Conservation (phyloP, 768 basidiomycete species). For the Tremella mesenterica region DNA sequence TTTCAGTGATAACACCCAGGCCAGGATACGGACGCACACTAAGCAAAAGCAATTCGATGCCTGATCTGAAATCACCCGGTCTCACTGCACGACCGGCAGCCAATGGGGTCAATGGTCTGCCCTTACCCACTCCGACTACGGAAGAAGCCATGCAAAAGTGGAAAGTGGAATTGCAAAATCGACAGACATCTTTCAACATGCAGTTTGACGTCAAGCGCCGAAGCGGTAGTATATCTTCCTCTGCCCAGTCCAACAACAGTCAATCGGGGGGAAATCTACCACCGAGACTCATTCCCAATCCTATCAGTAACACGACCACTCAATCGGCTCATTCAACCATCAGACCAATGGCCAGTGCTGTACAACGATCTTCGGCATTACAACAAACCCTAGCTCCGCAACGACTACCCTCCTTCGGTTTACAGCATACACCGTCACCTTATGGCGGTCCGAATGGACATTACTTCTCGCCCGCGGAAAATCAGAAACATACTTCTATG, state of each 20-base stretch:
- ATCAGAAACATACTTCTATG: conserved; percentile 12
- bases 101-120: conserved; percentile 7
- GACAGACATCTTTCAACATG: conserved; percentile 22
- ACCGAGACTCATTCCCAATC: no score
- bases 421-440: conserved; percentile 3
- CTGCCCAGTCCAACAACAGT: not conserved
- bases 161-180: conserved; percentile 26
- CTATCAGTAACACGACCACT: no score
- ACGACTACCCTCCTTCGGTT: conserved; percentile 36
- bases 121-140: not conserved
- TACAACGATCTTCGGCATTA: conserved; percentile 24
- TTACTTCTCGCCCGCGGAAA: not conserved
- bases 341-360: conserved; percentile 28
- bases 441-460: not conserved
- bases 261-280: not conserved
- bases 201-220: conserved; percentile 12
- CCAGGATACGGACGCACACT: conserved; percentile 29
- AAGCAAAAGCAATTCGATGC: conserved; percentile 38
- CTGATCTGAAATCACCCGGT: conserved; percentile 30
- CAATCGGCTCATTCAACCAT: conserved; percentile 1
- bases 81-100: not conserved
- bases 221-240: conserved; percentile 8
- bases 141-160: conserved; percentile 16
- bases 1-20: conserved; percentile 15
- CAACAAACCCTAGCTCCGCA: conserved; percentile 42